A percentile compares a stretch with the other conserved stretches of the same genome.
Conservation (phyloP, 1,284 basidiomycete genomes). For the Caloboletus inedulis region DNA sequence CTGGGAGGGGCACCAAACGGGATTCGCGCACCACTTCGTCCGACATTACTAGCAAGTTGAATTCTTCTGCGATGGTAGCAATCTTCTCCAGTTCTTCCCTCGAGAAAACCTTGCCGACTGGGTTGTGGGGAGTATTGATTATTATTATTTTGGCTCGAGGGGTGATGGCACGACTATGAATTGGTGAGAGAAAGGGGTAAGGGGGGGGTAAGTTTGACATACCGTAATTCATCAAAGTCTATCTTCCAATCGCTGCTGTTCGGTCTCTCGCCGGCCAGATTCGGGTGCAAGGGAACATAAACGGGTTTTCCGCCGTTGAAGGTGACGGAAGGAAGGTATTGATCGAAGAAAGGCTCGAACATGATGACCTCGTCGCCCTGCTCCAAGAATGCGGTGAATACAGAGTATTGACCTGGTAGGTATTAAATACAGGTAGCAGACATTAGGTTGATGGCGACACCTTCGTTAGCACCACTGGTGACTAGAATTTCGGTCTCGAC, state of each 20-base stretch:
- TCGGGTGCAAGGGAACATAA: conserved; percentile 93
- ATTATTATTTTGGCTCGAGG: conserved; percentile 90
- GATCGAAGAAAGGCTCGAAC: conserved; percentile 98
- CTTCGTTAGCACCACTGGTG: conserved; percentile 95
- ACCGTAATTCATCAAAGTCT: conserved; percentile 83
- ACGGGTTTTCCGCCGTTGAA: conserved; percentile 94
- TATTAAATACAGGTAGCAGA: neutral
- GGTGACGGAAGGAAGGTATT: conserved; percentile 88
- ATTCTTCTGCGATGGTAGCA: conserved; percentile 85
- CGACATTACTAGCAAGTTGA: conserved; percentile 89
- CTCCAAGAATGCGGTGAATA: conserved; percentile 85
- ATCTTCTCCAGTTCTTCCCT: conserved; percentile 80
- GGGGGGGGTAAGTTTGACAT: conserved; percentile 17
- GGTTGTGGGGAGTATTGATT: conserved; percentile 95
- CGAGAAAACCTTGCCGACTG: conserved; percentile 93
- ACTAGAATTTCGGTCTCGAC: conserved; percentile 89
- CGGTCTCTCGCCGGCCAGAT: conserved; percentile 49
- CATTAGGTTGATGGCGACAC: conserved; percentile 38
- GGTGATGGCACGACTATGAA: conserved; percentile 69
- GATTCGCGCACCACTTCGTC: conserved; percentile 87
- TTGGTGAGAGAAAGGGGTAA: neutral
- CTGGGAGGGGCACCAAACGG: neutral
- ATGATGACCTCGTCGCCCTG: conserved; percentile 96
- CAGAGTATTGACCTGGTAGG: conserved; percentile 75
- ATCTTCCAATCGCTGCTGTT: conserved; percentile 84